These are phyloP conservation scores for Phytophthora litchii DNA, from an alignment of 352 stramenopile genomes.

Conservation along the genomic window DNA sequence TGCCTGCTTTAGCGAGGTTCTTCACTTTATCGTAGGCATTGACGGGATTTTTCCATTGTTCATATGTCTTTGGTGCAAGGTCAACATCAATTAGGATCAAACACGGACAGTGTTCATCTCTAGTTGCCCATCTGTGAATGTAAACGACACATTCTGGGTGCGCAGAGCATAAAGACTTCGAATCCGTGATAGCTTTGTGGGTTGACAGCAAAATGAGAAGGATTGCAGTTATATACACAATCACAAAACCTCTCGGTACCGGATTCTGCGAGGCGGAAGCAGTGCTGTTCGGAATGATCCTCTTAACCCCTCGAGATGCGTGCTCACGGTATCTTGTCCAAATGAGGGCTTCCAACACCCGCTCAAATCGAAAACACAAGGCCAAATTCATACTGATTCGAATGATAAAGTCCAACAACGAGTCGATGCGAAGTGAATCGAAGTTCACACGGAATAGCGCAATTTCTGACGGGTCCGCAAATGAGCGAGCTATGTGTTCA, in stretches of 20 bases:
- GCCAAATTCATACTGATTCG: constrained; percentile 35
- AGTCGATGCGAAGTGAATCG: constrained; percentile 40
- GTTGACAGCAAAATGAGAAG: constrained; percentile 20
- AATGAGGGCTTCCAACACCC: constrained; percentile 23
- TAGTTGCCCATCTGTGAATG: constrained; percentile 18
- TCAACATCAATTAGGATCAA: constrained; percentile 34
- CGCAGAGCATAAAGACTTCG: constrained; percentile 5
- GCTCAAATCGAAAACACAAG: constrained; percentile 41
- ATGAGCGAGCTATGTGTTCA: constrained; percentile 28
- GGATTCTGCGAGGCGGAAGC: constrained; percentile 6
- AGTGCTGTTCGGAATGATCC: neutral
- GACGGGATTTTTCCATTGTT: constrained; percentile 25
- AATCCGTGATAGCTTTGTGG: constrained; percentile 23
- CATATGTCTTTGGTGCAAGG: constrained; percentile 25
- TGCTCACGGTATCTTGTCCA: constrained; percentile 10
- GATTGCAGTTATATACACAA: constrained; percentile 17
- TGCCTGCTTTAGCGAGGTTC: constrained; percentile 21
- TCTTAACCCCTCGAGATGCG: constrained; percentile 5
- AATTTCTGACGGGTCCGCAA: constrained; percentile 29
- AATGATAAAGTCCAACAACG: constrained; percentile 24
- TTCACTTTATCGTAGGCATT: constrained; percentile 23
- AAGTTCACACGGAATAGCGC: constrained; percentile 34
- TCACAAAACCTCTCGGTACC: constrained; percentile 18
- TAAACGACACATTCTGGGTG: constrained; percentile 35
- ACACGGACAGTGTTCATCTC: constrained; percentile 28